Evolutionary conservation across 1,284 basidiomycete genomes (phyloP).

Genomic region (Meripilus lineatus): DNA sequence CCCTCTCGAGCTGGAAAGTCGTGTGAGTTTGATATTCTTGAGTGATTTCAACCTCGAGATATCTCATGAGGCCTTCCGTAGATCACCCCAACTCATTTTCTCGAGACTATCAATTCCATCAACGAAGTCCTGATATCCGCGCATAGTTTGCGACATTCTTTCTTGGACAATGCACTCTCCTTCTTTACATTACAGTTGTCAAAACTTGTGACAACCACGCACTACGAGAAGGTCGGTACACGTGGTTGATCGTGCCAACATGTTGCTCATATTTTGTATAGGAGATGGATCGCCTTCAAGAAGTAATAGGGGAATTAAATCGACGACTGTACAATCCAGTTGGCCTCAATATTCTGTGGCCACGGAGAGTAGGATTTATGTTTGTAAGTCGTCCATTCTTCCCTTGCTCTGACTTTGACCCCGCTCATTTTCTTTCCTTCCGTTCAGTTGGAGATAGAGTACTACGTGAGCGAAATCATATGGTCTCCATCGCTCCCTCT

Average conservation of each 20-base stretch:
- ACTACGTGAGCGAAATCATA: slow-evolving; percentile 48
- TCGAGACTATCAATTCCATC: slow-evolving; percentile 80
- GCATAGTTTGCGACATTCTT: slow-evolving; percentile 59
- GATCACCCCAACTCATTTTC: slow-evolving; percentile 80
- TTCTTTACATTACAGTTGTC: slow-evolving; percentile 74
- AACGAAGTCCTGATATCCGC: slow-evolving; percentile 80
- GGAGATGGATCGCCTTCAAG: slow-evolving; percentile 72
- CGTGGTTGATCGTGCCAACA: background rate
- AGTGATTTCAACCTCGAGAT: slow-evolving; percentile 9
- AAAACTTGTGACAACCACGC: slow-evolving; percentile 53
- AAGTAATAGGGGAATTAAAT: slow-evolving; percentile 63
- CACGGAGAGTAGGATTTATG: slow-evolving; percentile 72
- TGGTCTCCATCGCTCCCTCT: background rate
- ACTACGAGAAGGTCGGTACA: slow-evolving; percentile 67
- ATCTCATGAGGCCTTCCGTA: slow-evolving; percentile 23
- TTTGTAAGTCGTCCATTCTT: slow-evolving; percentile 57
- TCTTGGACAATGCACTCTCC: slow-evolving; percentile 66
- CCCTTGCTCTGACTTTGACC: slow-evolving; percentile 2
- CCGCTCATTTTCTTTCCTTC: slow-evolving; percentile 1
- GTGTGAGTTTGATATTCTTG: slow-evolving; percentile 44
- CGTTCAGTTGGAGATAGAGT: slow-evolving; percentile 70
- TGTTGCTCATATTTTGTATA: slow-evolving; percentile 25
- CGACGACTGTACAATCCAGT: slow-evolving; percentile 67
- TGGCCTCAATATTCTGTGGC: slow-evolving; percentile 80
- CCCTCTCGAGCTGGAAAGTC: slow-evolving; percentile 78